These are phyloP conservation scores for Fraxinus velutina DNA, from an alignment of 305 asterid species.

Conservation along the genomic window DNA sequence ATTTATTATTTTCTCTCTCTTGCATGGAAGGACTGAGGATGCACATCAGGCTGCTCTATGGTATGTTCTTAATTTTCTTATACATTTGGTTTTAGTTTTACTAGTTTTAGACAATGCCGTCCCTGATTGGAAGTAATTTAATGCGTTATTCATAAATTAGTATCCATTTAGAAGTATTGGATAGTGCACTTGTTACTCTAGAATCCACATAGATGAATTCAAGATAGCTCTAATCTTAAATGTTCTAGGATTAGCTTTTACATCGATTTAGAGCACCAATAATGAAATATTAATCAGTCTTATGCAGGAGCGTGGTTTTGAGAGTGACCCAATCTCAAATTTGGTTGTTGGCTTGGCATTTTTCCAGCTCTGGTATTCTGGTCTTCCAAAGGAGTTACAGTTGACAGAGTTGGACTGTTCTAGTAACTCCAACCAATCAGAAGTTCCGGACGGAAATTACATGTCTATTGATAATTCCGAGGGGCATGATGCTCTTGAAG, in stretches of 20 bases:
- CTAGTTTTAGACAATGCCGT: conserved; percentile 15
- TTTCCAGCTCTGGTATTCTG: conserved; percentile 68
- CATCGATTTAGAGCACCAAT: neutral
- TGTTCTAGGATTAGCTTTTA: neutral
- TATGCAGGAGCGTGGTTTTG: conserved; percentile 64
- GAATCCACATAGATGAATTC: conserved; percentile 8
- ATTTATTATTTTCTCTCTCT: conserved; percentile 50
- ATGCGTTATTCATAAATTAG: conserved; percentile 1
- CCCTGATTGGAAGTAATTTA: conserved; percentile 1
- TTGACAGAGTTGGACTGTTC: conserved; percentile 37
- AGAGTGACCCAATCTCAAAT: conserved; percentile 54
- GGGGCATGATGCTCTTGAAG: conserved; percentile 41
- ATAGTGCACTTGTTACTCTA: conserved; percentile 1
- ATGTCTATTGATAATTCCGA: conserved; percentile 41
- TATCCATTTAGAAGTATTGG: neutral
- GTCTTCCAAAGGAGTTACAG: conserved; percentile 56
- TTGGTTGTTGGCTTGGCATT: conserved; percentile 69
- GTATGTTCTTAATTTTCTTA: conserved; percentile 38
- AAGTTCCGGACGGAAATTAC: conserved; percentile 33
- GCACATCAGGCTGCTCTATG: conserved; percentile 51
- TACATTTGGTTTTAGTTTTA: conserved; percentile 1
- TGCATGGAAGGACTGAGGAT: conserved; percentile 39
- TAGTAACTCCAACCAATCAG: conserved; percentile 36
- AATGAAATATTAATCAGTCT: conserved; percentile 40
- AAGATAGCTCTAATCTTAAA: conserved; percentile 2